Evolutionary conservation across 306 rosid species (phyloP).

Genomic region (Parietaria judaica): DNA sequence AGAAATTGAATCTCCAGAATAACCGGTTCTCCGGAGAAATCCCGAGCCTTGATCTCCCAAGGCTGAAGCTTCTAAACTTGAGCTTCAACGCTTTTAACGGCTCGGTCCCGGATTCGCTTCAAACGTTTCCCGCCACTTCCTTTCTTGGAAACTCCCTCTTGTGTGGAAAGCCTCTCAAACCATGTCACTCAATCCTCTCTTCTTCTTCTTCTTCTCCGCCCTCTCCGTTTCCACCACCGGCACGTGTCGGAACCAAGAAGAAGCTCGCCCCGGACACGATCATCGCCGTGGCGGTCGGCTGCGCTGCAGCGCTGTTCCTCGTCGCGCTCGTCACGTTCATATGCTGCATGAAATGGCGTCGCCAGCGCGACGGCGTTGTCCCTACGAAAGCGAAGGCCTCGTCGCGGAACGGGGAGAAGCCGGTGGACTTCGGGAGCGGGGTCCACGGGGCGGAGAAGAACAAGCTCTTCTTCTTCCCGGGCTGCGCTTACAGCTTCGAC

Average conservation of each 20-base stretch:
- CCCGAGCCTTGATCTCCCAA: slow-evolving; percentile 52
- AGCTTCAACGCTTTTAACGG: slow-evolving; percentile 63
- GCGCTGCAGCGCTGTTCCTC: slow-evolving; percentile 34
- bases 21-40: slow-evolving; percentile 55
- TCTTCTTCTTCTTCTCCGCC: slow-evolving; percentile 22
- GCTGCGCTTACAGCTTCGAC: slow-evolving; percentile 49
- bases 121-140: slow-evolving; percentile 44
- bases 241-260: slow-evolving; percentile 20
- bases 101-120: slow-evolving; percentile 53
- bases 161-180: slow-evolving; percentile 59
- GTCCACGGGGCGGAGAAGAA: slow-evolving; percentile 78
- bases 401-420: slow-evolving; percentile 47
- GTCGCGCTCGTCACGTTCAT: slow-evolving; percentile 30
- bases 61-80: slow-evolving; percentile 47
- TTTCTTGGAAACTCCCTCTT: slow-evolving; percentile 55
- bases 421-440: slow-evolving; percentile 73
- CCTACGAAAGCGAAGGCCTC: slow-evolving; percentile 43
- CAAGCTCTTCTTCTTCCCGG: slow-evolving; percentile 70
- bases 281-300: slow-evolving; percentile 48
- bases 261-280: slow-evolving; percentile 36
- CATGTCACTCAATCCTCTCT: slow-evolving; percentile 36
- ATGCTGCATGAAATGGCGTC: slow-evolving; percentile 35
- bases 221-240: slow-evolving; percentile 27
- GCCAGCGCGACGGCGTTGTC: slow-evolving; percentile 29
- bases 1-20: slow-evolving; percentile 47